Evolutionary conservation across 148 eudicot species (phyloP).

Genomic region (Camellia japonica): DNA sequence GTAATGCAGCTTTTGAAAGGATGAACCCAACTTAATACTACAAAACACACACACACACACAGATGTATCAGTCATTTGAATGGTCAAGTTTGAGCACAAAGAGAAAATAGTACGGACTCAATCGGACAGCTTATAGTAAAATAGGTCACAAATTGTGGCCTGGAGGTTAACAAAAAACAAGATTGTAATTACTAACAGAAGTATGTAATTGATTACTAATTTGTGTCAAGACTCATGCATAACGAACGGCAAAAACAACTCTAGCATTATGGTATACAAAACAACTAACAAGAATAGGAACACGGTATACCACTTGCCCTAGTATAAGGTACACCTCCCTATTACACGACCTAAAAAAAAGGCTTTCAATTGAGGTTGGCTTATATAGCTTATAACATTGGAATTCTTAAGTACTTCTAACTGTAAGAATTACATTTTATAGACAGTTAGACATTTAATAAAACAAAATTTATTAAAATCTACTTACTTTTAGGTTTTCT

Average conservation of each 20-base stretch:
- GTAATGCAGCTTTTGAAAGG: background rate
- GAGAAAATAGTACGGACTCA: too few relatives aligned
- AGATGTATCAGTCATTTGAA: background rate
- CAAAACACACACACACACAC: background rate
- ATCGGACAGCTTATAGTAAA: too few relatives aligned
- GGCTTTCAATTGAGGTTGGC: background rate
- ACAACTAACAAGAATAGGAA: background rate
- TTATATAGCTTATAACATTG: background rate
- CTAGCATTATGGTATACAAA: background rate
- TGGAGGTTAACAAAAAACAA: too few relatives aligned
- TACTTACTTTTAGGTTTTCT: background rate
- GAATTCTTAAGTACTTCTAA: background rate
- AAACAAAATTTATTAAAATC: background rate
- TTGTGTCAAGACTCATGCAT: background rate
- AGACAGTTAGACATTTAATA: background rate
- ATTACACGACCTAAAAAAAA: too few relatives aligned
- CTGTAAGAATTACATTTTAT: background rate
- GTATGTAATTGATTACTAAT: too few relatives aligned
- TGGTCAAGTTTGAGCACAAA: background rate
- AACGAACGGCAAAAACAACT: too few relatives aligned
- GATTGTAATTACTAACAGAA: too few relatives aligned
- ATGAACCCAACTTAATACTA: background rate
- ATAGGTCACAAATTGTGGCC: background rate
- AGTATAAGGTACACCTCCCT: background rate
- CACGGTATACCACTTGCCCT: background rate